Base-by-base conservation (phyloP, 306 rosid genomes). In the Morella rubra region DNA sequence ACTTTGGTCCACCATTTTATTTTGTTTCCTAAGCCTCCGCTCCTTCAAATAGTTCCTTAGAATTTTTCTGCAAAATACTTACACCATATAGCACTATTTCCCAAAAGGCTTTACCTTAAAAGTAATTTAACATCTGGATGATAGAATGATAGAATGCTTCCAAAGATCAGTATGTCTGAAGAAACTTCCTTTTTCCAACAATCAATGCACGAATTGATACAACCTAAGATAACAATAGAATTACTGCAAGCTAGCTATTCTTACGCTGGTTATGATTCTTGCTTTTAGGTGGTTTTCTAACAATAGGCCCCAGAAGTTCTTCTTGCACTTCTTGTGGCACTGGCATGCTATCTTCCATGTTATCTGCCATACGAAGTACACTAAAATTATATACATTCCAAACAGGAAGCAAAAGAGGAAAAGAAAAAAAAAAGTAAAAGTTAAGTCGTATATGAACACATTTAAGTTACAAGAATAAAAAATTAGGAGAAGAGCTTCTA, bases 231-330 rank as follows among this genome's bases (percentile, higher is more conserved):
- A 59, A 47, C 7, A 42, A 74, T 74, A 74, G 64, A 52, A 55
- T n/a, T 56, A 58, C 68, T 50, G 56, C 46, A 74, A 73, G 80
- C 46, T 15, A 78, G 60, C 20, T 67, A 69, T 15, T 67, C 96
- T 89, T 82, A 93, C 98, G 88, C 74, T 72, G 79, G 79, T 67
- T 90, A 62, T 87, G 87, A 59, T n/a, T 93, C 87, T 83, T 94
- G 86, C 81, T 73, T 84, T 73, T 87, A 71, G 89, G 82, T 46
- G 87, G 82, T 66, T 14, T 84, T 42, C 66, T 83, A 76, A 65
- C 72, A 66, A 69, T 56, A 50, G 71, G 50, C 74, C 5, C 74
- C 8, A 58, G 69, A 67, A 52, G 14, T 71, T 75, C 75, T 65
- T 73, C 91, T 76, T 61, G 73, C 24, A 58, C 54, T 22, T 45